Evolutionary conservation across 2,329 filamentous ascomycete species (phyloP), one percentile per base, ranked within the genome.

Genomic region (Macrophomina tecta): DNA sequence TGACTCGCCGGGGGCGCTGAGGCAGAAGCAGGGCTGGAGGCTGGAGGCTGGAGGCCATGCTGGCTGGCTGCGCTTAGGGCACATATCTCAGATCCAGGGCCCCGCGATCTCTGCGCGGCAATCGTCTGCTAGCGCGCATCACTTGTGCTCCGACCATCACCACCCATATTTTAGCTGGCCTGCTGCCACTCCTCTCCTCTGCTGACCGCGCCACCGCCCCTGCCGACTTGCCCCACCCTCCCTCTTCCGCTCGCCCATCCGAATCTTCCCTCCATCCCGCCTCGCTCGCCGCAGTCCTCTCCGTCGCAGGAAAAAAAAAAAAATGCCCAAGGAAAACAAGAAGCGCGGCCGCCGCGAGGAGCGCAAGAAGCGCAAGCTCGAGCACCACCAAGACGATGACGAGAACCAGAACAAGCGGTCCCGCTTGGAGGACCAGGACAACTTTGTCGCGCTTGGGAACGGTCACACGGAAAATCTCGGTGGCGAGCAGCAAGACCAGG

Each of bases 321-420:
- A 63, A 69, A 89, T 89, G 87, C 86, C 87, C 60, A 86, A 84
- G 75, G 85, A 87, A 75, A 79, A 84, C 72, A 86, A 84, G 75
- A 86, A 87, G 74, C 83, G 84, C 70, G 83, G 86, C 69, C 82
- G 86, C 67, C 83, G 86, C 72, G 83, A 82, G 72, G 82, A 82
- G 67, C 78, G 78, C 71, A 81, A 81, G 75, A 83, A 82, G 70
- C 78, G 81, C 72, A 87, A 87, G 75, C 80, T 81, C 55, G 84
- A 85, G 49, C 75, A 79, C 48, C 75, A 78, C 45, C 77, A 80
- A 28, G 78, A 78, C 58, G 77, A 81, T 28, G 69, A 73, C 5
- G 68, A 68, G 6, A 66, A 61, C 18, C 53, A 71, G 55, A 53
- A 23, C 28, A 82, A 84, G 70, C 75, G 79, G 52, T 75, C 67